Evolutionary conservation across 495 filamentous ascomycete genomes (phyloP), one percentile per base, ranked within the genome.

Genomic region (Lasiosphaeriaceae sp.): DNA sequence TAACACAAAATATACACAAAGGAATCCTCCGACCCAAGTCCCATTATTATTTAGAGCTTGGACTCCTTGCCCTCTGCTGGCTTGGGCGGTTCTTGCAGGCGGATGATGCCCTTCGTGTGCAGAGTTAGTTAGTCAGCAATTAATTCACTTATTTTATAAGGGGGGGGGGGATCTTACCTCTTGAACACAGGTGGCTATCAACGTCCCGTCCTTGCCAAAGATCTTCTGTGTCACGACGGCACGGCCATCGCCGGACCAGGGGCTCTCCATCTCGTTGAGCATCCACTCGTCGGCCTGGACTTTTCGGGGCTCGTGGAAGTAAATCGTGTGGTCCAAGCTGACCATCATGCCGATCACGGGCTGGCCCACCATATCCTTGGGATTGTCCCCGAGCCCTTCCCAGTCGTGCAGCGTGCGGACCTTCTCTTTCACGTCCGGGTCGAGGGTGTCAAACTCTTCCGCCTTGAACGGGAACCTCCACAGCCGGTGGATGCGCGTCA

Each of bases 281-380:
- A 97, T 84, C 94, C 94, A 98, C 69, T 96, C 90, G 69, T 97
- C 94, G 11, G 90, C 90, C 39, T 80, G 80, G 67, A 96, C 90
- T 26, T 80, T 81, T 61, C 78, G 74, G 39, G 90, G 90, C 62
- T 88, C 85, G 64, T 98, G 95, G 73, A 98, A 98, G 71, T 95
- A 96, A 45, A 98, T 96, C 2, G 85, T 87, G 73, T 94, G 90
- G 70, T 98, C 94, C 20, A 98, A 74, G 53, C 86, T 91, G 54
- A 97, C 91, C 89, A 97, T 93, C 92, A 98, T 97, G 11, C 94
- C 90, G 16, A 98, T 75, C 65, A 77, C 69, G 11, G 81, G 79
- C 43, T 74, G 66, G 2, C 59, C 72, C 51, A 66, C 55, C 62
- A 69, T 67, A 11, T 76, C 69, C 50, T 72, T 67, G 16, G 75